A percentile compares a stretch with the other conserved stretches of the same genome.
These are phyloP conservation scores for Barbarea vulgaris DNA, from an alignment of 345 rosid genomes.

Conservation along the genomic window DNA sequence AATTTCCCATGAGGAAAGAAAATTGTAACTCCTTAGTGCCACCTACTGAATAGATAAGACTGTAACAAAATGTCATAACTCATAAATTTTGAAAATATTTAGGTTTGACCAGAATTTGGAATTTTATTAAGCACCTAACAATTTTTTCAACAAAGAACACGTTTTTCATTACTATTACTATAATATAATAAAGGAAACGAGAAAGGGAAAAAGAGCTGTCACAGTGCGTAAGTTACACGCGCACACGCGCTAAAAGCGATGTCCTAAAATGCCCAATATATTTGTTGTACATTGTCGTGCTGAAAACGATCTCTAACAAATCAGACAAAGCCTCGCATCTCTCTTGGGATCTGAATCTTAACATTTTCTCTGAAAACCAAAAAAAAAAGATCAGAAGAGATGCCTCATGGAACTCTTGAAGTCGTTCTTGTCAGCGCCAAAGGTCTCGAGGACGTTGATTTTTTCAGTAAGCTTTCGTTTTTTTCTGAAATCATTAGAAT, in stretches of 20 bases:
- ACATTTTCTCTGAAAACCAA: conserved; percentile 5
- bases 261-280: neutral
- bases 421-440: conserved; percentile 64
- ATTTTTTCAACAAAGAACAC: neutral
- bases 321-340: conserved; percentile 35
- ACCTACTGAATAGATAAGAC: neutral
- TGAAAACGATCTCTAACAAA: conserved; percentile 23
- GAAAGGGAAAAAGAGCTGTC: neutral
- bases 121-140: neutral
- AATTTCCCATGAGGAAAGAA: neutral
- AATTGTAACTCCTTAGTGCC: neutral
- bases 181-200: neutral
- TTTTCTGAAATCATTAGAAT: neutral
- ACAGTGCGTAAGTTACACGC: neutral
- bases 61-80: neutral
- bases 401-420: conserved; percentile 68
- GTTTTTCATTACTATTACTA: neutral
- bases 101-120: neutral
- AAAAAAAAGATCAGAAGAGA: neutral
- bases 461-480: conserved; percentile 47
- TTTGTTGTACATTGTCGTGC: conserved; percentile 19
- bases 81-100: neutral
- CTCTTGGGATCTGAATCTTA: conserved; percentile 35
- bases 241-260: neutral
- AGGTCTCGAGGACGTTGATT: conserved; percentile 62